Evolutionary conservation across 129 eudicot genomes (phyloP), one percentile per base, ranked within the genome.

Genomic region (Artemisia argyi): DNA sequence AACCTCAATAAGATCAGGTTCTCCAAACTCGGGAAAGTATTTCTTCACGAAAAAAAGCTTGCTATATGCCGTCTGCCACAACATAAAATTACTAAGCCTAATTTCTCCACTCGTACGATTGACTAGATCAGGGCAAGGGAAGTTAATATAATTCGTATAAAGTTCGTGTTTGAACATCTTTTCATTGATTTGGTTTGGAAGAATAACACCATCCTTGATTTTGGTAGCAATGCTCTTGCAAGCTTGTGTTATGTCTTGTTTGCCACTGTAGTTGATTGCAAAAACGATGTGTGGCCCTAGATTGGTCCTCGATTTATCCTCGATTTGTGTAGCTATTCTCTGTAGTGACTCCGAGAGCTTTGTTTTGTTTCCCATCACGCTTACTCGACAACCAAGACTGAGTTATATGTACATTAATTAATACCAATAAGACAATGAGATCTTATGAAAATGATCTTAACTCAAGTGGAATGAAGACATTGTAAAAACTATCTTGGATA

Each of bases 101-200:
- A 72, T 72, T 61, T 72, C 76, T 5, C 76, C 76, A 22, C 76
- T 60, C 3, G 76, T 72, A 2, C 68, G 76, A 4, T 60, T 60
- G 61, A 72, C 76, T 18, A 72, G 13, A 59, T 72, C 76, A 18
- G 68, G 68, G 50, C 30, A 60, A 15, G 68, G 68, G 17, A 32
- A 69, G 0, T 54, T 35, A 5, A 16, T 32, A 5, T n/a, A n/a
- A 52, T 69, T 69, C 0, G 73, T 69, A 32, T 39, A 13, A 11
- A 72, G 68, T 59, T 59, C 68, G 15, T 59, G 68, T 47, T 46
- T 49, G n/a, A 20, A 59, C 9, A 2, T 7, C 0, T 26, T 24
- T 59, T 72, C 76, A 3, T 47, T 50, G 66, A 58, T 22, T 8
- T 72, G 58, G 51, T 53, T 32, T 4, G 73, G 64, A 54, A 69